Evolutionary conservation across 2,329 filamentous ascomycete genomes (phyloP), one percentile per base, ranked within the genome.

Genomic region (Dactylonectria macrodidyma): DNA sequence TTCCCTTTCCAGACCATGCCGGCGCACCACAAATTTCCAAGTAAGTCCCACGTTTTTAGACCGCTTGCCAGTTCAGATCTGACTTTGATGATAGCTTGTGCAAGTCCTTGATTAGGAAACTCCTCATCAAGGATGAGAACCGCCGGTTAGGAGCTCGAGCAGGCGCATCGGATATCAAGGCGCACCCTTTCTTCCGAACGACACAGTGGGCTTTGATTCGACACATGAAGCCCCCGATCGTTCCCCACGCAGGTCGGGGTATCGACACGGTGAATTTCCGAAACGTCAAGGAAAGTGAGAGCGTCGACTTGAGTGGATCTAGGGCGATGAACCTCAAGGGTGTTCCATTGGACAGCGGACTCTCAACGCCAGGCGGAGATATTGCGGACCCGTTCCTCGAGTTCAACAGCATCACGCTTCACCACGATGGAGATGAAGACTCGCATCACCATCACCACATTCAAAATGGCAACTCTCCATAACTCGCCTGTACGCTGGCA

Each of bases 41-140:
- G 95, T 98, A 88, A 84, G 94, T 24, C 3, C 2, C 12, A 7
- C 26, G 26, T 30, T 4, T 7, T 5, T 10, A 33, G 22, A 11
- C 5, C 10, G 51, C 44, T 22, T 36, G 36, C 38, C 62, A 66
- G 47, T 65, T 22, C 30, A 14, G 3, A 22, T n/a, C 70, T 78
- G 65, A 74, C 66, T 36, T 12, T 14, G 9, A 59, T 51, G 33
- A 14, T 70, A 98, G 95, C 79, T 88, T 98, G 54, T 99, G 96
- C 87, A 99, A 99, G 84, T 97, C 94, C 5, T 84, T 99, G 69
- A 97, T 99, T 78, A 91, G 96, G 72, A 99, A 99, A 83, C 88
- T 99, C 14, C 87, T 99, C 51, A 98, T 98, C 87, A 99, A 99
- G 82, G 96, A 99, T 75, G 96, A 99, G 82, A 95, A 95, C 67